These are phyloP conservation scores for Metarhizium sp. DNA, from an alignment of 2,329 filamentous ascomycete species.

Conservation along the genomic window DNA sequence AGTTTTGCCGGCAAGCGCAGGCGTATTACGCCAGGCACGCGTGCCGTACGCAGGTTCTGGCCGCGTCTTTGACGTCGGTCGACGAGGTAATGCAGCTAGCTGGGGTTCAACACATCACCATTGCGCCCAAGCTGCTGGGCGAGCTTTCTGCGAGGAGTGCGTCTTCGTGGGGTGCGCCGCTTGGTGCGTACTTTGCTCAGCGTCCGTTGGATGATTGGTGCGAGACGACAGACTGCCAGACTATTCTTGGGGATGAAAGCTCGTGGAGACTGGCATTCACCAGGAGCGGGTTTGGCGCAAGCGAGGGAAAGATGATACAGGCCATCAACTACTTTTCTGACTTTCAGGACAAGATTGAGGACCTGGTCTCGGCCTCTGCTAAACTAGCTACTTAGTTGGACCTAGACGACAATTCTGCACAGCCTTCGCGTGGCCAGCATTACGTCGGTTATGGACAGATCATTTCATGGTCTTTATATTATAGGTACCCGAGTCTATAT, in stretches of 20 bases:
- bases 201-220: slow-evolving; percentile 18
- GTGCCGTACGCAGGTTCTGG: slow-evolving; percentile 40
- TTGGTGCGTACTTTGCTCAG: slow-evolving; percentile 13
- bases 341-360: slow-evolving; percentile 43
- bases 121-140: slow-evolving; percentile 42
- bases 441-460: not conserved
- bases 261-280: slow-evolving; percentile 42
- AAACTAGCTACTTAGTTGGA: no score
- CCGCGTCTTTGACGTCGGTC: slow-evolving; percentile 46
- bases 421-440: not conserved
- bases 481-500: not conserved
- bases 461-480: not conserved
- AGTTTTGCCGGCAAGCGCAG: slow-evolving; percentile 41
- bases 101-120: slow-evolving; percentile 49
- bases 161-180: slow-evolving; percentile 8
- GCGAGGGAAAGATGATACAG: slow-evolving; percentile 41
- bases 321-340: slow-evolving; percentile 50
- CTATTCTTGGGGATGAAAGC: slow-evolving; percentile 29
- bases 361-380: not conserved
- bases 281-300: slow-evolving; percentile 33
- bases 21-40: slow-evolving; percentile 36
- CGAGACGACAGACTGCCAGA: slow-evolving; percentile 13
- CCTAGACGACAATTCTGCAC: no score
- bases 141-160: slow-evolving; percentile 31
- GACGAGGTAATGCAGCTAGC: slow-evolving; percentile 50